A percentile compares a stretch with the other conserved stretches of the same genome.
These are phyloP conservation scores for Daldinia decipiens DNA, from an alignment of 495 filamentous ascomycete genomes.

Conservation along the genomic window DNA sequence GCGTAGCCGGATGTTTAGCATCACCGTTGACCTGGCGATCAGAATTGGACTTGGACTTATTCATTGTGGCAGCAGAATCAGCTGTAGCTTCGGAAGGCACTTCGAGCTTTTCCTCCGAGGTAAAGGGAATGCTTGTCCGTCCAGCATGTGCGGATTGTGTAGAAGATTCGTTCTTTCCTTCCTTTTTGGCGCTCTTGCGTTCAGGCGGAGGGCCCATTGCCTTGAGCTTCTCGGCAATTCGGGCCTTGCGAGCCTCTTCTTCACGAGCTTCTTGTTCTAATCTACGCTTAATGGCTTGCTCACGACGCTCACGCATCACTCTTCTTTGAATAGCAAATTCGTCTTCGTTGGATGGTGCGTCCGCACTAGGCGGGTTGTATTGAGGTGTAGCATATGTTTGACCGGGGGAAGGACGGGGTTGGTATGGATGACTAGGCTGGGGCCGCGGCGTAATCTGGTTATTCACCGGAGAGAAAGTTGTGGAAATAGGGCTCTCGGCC, in stretches of 20 bases:
- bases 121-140: conserved; percentile 51
- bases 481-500: conserved; percentile 60
- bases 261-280: conserved; percentile 83
- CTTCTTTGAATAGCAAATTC: conserved; percentile 76
- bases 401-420: conserved; percentile 61
- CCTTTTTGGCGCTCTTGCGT: conserved; percentile 65
- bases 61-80: neutral
- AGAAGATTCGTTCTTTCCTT: conserved; percentile 27
- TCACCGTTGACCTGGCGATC: conserved; percentile 22
- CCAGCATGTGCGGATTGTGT: conserved; percentile 45
- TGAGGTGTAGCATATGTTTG: conserved; percentile 59
- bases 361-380: conserved; percentile 49
- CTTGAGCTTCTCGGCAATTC: conserved; percentile 85
- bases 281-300: conserved; percentile 79
- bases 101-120: conserved; percentile 12
- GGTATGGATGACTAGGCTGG: conserved; percentile 57
- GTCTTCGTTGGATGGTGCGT: conserved; percentile 58
- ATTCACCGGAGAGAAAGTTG: conserved; percentile 54
- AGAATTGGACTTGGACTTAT: neutral
- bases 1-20: conserved; percentile 18
- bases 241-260: conserved; percentile 80
- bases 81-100: neutral
- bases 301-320: conserved; percentile 84
- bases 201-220: conserved; percentile 76
- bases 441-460: conserved; percentile 48